phyloP scores from a whole-genome alignment of 106 monocot genomes.

The Cymbidium sinense region DNA sequence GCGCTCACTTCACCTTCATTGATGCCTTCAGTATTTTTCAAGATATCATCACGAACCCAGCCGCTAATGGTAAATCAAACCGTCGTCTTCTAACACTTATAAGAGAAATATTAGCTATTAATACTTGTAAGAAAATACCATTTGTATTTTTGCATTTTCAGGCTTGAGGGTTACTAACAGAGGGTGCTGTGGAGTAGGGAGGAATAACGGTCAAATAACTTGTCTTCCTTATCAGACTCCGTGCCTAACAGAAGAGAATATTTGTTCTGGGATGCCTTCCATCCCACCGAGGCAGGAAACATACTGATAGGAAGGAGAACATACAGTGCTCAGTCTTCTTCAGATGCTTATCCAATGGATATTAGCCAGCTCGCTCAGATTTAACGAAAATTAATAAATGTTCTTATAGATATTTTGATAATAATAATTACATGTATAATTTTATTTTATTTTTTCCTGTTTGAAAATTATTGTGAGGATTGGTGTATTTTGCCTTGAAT shows the following conservation, averaged over 20 bases:
- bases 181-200: conserved; percentile 93
- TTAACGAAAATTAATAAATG: conserved; percentile 24
- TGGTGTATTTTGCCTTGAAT: neutral
- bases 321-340: conserved; percentile 44
- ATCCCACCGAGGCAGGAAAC: conserved; percentile 76
- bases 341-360: conserved; percentile 64
- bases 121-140: too few relatives aligned
- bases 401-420: neutral
- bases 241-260: conserved; percentile 52
- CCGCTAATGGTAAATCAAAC: conserved; percentile 26
- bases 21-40: conserved; percentile 54
- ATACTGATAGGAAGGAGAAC: conserved; percentile 54
- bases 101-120: too few relatives aligned
- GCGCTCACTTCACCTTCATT: conserved; percentile 88
- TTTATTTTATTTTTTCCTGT: neutral
- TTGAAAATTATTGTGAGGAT: neutral
- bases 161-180: conserved; percentile 59
- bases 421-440: neutral
- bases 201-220: conserved; percentile 86
- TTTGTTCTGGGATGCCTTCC: conserved; percentile 92
- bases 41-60: conserved; percentile 44
- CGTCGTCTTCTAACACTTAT: neutral
- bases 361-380: conserved; percentile 48
- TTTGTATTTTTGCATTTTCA: conserved; percentile 9
- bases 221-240: conserved; percentile 80